Evolutionary conservation across 306 rosid species (phyloP), one percentile per base, ranked within the genome.

Genomic region (Potentilla sterilis): DNA sequence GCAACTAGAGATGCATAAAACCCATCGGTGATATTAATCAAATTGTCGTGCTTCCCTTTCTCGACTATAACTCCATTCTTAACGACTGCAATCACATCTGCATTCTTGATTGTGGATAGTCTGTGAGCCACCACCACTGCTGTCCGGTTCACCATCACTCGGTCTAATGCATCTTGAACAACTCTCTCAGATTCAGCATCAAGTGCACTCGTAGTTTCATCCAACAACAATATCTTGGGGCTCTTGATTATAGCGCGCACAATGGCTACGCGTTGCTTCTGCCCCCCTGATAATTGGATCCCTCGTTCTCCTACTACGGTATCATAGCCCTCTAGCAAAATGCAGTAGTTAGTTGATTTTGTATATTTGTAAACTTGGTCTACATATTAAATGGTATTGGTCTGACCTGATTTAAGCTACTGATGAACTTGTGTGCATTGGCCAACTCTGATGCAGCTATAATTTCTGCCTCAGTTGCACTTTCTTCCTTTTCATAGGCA

Each of bases 201-300:
- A 14, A 93, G 77, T 8, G 98, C 98, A 79, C 98, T 93, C 0
- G 97, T 91, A 12, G 98, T 97, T 76, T 93, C 98, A 75, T 93
- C 98, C 14, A 93, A 77, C 9, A 93, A 61, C 70, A 93, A 70
- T 58, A 93, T 87, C 86, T 88, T 89, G 13, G 98, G 98, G 82
- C 90, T 83, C 75, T 93, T 93, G 0, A 89, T 83, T 76, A 91
- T 91, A 0, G 98, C 98, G 13, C 97, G 88, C 7, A 93, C 96
- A 28, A 93, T 93, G 35, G 98, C 98, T 47, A 93, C 88, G 0
- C 98, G 84, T 70, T 91, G 98, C 64, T 91, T 93, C 69, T 91
- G 98, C 2, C 98, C 96, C 3, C 98, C 97, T 0, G 98, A 93
- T 66, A 93, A 58, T 79, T 93, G 98, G 7, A 86, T 68, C 55